These are phyloP conservation scores for Penicillium sp. DNA, from an alignment of 2,329 filamentous ascomycete species.

Conservation along the genomic window DNA sequence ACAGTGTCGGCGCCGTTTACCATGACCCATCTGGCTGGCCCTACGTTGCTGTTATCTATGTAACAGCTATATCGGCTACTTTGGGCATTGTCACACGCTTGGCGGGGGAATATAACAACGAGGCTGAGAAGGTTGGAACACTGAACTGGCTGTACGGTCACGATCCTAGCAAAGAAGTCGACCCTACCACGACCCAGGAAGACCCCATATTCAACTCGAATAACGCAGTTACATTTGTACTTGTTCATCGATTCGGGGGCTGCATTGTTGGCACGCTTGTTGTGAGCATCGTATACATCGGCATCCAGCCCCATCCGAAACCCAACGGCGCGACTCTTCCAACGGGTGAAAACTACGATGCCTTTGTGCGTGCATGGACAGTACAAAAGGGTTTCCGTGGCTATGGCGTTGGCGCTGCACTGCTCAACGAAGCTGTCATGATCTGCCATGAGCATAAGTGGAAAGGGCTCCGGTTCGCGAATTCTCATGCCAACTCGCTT, in stretches of 20 bases:
- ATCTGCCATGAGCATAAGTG: conserved; percentile 67
- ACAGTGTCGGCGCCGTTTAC: conserved; percentile 43
- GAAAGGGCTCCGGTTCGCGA: conserved; percentile 67
- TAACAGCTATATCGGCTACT: conserved; percentile 62
- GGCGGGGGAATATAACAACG: conserved; percentile 60
- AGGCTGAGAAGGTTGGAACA: conserved; percentile 58
- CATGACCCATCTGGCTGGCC: conserved; percentile 25
- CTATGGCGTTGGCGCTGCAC: conserved; percentile 67
- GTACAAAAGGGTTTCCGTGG: conserved; percentile 67
- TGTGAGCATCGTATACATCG: conserved; percentile 39
- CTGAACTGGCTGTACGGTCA: conserved; percentile 61
- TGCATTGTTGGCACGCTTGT: conserved; percentile 72
- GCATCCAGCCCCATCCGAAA: neutral
- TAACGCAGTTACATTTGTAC: neutral
- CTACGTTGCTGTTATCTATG: conserved; percentile 30
- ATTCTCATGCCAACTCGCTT: conserved; percentile 72
- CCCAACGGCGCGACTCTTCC: neutral
- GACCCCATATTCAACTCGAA: neutral
- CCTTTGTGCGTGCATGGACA: conserved; percentile 76
- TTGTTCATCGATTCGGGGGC: conserved; percentile 9
- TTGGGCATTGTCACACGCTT: conserved; percentile 61
- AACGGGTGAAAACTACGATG: conserved; percentile 18
- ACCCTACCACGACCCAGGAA: neutral
- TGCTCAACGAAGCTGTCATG: conserved; percentile 71
- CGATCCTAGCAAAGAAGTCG: conserved; percentile 54